Conservation (phyloP, 257 asterid genomes). For the Penstemon davidsonii region DNA sequence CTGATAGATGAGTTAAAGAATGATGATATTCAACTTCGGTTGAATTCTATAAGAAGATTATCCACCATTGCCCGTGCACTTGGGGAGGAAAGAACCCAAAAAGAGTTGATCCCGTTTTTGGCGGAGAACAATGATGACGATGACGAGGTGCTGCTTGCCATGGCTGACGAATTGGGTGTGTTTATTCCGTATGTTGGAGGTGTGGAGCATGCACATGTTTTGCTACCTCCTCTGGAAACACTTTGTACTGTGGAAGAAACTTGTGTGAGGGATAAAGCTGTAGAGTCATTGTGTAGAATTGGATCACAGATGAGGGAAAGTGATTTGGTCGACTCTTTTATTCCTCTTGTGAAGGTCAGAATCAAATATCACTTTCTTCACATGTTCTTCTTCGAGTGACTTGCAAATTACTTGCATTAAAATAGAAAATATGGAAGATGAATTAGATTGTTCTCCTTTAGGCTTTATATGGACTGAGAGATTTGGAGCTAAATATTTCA, state of each 20-base stretch:
- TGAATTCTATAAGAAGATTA: slow-evolving; percentile 61
- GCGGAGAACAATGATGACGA: slow-evolving; percentile 63
- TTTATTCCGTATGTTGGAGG: slow-evolving; percentile 72
- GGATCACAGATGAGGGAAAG: slow-evolving; percentile 72
- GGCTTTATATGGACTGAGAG: too few relatives aligned
- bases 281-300: slow-evolving; percentile 60
- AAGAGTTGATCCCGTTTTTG: slow-evolving; percentile 68
- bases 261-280: slow-evolving; percentile 72
- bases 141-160: slow-evolving; percentile 54
- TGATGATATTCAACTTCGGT: slow-evolving; percentile 61
- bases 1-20: slow-evolving; percentile 73
- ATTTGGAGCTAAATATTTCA: too few relatives aligned
- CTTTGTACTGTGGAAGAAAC: slow-evolving; percentile 61
- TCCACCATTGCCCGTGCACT: slow-evolving; percentile 77
- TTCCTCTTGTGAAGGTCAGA: slow-evolving; percentile 58
- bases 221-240: slow-evolving; percentile 55
- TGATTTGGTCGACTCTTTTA: slow-evolving; percentile 52
- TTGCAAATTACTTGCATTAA: too few relatives aligned
- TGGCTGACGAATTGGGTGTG: slow-evolving; percentile 54
- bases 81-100: slow-evolving; percentile 72
- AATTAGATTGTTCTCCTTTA: too few relatives aligned
- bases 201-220: slow-evolving; percentile 46
- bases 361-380: slow-evolving; percentile 21
- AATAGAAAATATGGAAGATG: too few relatives aligned
- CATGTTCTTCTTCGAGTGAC: too few relatives aligned